These are phyloP conservation scores for Apophysomyces variabilis DNA, from an alignment of 371 early-diverging fungal species.

Conservation along the genomic window DNA sequence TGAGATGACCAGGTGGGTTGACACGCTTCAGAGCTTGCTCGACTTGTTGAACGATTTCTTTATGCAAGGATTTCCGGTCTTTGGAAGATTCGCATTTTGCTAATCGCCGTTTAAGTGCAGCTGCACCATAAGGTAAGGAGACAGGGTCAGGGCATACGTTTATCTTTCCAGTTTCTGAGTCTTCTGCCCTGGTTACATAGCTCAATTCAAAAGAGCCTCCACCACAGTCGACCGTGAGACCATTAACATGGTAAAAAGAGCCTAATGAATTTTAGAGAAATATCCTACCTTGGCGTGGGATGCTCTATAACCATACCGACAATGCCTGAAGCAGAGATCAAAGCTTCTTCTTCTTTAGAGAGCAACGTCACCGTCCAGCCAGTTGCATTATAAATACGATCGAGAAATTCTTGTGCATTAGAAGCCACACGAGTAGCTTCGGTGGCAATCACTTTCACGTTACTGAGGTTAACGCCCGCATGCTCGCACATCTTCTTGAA, in stretches of 20 bases:
- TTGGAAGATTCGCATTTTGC: slow-evolving; percentile 32
- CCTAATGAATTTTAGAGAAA: slow-evolving; percentile 29
- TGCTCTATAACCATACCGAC: slow-evolving; percentile 36
- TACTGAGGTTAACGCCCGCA: slow-evolving; percentile 40
- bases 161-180: slow-evolving; percentile 30
- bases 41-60: slow-evolving; percentile 40
- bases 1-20: slow-evolving; percentile 39
- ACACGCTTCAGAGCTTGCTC: slow-evolving; percentile 32
- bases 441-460: slow-evolving; percentile 64
- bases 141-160: slow-evolving; percentile 52
- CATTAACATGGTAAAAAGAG: slow-evolving; percentile 60
- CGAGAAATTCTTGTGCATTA: slow-evolving; percentile 57
- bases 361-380: slow-evolving; percentile 59
- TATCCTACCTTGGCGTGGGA: neutral
- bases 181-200: slow-evolving; percentile 45
- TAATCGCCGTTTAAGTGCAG: slow-evolving; percentile 52
- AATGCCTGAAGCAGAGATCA: slow-evolving; percentile 66
- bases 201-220: slow-evolving; percentile 70
- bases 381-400: slow-evolving; percentile 50
- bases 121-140: slow-evolving; percentile 68
- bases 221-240: slow-evolving; percentile 68
- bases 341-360: slow-evolving; percentile 60
- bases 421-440: slow-evolving; percentile 66
- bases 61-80: slow-evolving; percentile 41
- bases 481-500: slow-evolving; percentile 58